A percentile compares a stretch with the other conserved stretches of the same genome.
phyloP scores from a whole-genome alignment of 2,329 filamentous ascomycete genomes.

The Mollisia scopiformis region DNA sequence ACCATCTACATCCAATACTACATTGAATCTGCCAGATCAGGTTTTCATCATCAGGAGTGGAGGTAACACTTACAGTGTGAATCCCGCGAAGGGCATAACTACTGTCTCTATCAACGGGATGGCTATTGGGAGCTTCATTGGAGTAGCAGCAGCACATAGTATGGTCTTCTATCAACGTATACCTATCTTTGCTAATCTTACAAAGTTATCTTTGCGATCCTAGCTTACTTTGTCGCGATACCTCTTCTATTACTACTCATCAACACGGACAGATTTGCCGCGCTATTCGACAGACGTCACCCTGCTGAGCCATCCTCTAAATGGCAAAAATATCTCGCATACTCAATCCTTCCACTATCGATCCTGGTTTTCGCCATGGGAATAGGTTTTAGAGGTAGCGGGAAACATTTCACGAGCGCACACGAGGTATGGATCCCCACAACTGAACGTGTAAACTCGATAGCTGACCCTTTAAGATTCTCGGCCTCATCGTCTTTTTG shows the following conservation, averaged over 20 bases:
- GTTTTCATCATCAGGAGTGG: constrained; percentile 9
- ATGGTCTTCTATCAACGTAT: neutral
- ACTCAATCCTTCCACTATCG: neutral
- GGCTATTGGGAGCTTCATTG: constrained; percentile 3
- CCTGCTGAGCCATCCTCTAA: neutral
- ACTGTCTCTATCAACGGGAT: constrained; percentile 5
- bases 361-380: neutral
- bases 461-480: neutral
- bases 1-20: neutral
- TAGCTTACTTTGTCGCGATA: constrained; percentile 7
- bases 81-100: constrained; percentile 2
- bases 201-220: constrained; percentile 6
- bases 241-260: constrained; percentile 5
- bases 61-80: constrained; percentile 12
- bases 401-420: neutral
- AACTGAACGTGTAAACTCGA: neutral
- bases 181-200: neutral
- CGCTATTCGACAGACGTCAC: neutral
- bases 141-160: constrained; percentile 6
- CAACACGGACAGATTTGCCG: neutral
- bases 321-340: neutral
- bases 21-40: constrained; percentile 10
- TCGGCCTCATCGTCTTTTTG: neutral
- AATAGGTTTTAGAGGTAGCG: neutral
- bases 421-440: neutral